phyloP scores from a whole-genome alignment of 352 stramenopile species.

The Phytophthora brassicae region DNA sequence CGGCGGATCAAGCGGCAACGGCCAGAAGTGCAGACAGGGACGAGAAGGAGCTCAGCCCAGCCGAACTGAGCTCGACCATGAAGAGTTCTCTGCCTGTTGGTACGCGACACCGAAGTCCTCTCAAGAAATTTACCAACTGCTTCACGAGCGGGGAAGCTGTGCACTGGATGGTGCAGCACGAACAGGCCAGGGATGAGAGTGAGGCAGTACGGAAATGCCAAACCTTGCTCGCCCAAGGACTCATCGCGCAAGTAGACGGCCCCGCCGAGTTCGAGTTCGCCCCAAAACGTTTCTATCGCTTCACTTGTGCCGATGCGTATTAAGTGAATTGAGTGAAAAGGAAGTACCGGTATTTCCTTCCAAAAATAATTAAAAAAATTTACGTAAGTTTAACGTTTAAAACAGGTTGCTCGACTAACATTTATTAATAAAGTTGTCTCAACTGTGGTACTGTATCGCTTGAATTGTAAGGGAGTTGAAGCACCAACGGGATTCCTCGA shows the following conservation, averaged over 20 bases:
- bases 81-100: conserved; percentile 60
- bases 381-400: no score
- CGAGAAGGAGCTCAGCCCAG: conserved; percentile 59
- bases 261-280: conserved; percentile 66
- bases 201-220: conserved; percentile 72
- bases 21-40: conserved; percentile 4
- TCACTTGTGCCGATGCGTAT: conserved; percentile 32
- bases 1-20: conserved; percentile 30
- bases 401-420: no score
- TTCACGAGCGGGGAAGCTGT: conserved; percentile 73
- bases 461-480: no score
- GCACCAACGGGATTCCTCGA: no score
- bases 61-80: conserved; percentile 55
- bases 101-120: conserved; percentile 50
- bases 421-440: no score
- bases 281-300: conserved; percentile 70
- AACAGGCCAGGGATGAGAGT: conserved; percentile 59
- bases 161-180: conserved; percentile 75
- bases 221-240: conserved; percentile 46
- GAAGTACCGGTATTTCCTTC: no score
- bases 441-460: no score
- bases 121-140: conserved; percentile 74
- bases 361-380: no score
- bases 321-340: not conserved
- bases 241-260: conserved; percentile 70